Evolutionary conservation across 495 filamentous ascomycete genomes (phyloP).

Genomic region (Amniculicola lignicola): DNA sequence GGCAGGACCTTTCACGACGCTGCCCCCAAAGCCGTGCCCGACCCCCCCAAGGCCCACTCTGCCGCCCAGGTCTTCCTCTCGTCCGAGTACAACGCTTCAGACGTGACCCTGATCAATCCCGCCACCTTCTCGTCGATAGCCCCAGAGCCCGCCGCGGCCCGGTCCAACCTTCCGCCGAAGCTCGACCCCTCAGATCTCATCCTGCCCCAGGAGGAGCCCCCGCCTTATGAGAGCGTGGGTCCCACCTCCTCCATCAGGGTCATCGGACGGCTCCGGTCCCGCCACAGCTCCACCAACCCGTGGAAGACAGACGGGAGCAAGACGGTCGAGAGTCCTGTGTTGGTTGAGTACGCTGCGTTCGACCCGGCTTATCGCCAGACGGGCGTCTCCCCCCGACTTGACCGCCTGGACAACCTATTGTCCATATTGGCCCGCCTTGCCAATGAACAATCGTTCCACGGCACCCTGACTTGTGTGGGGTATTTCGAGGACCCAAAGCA

Average conservation of each 20-base stretch:
- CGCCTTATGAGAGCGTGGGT: constrained; percentile 41
- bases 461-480: constrained; percentile 72
- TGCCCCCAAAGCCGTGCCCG: constrained; percentile 44
- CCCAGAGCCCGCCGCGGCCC: background rate
- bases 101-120: constrained; percentile 34
- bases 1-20: constrained; percentile 51
- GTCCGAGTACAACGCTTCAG: constrained; percentile 31
- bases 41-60: constrained; percentile 34
- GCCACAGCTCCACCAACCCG: constrained; percentile 43
- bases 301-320: constrained; percentile 40
- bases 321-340: constrained; percentile 48
- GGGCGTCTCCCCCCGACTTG: constrained; percentile 60
- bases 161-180: constrained; percentile 33
- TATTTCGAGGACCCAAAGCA: constrained; percentile 78
- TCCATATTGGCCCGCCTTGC: constrained; percentile 49
- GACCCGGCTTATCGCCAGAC: constrained; percentile 62
- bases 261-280: constrained; percentile 33
- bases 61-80: constrained; percentile 24
- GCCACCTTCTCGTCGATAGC: constrained; percentile 11
- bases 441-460: constrained; percentile 52
- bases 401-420: constrained; percentile 62
- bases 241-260: constrained; percentile 34
- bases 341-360: constrained; percentile 65
- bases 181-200: constrained; percentile 36
- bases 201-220: constrained; percentile 42